Conservation (phyloP, 495 filamentous ascomycete species). For the Neurospora sp. region DNA sequence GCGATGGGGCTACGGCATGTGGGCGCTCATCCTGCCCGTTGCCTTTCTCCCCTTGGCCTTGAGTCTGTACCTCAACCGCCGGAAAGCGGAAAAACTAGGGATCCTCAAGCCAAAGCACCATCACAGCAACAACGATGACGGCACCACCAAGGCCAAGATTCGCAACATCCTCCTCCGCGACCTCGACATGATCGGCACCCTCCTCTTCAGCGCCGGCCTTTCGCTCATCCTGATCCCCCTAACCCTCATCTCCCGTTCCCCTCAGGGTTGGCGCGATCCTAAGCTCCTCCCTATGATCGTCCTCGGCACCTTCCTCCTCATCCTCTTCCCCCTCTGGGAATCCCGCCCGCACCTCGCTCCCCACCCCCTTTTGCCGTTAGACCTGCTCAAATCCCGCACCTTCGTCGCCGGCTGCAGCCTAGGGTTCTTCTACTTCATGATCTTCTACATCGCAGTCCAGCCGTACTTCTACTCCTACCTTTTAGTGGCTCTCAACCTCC, state of each 20-base stretch:
- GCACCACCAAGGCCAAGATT: slow-evolving; percentile 8
- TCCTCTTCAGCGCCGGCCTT: slow-evolving; percentile 47
- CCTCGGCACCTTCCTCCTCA: slow-evolving; percentile 43
- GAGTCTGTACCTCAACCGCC: slow-evolving; percentile 44
- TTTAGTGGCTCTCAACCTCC: slow-evolving; percentile 52
- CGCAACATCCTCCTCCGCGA: slow-evolving; percentile 39
- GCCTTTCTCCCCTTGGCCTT: slow-evolving; percentile 41
- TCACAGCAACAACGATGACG: background rate
- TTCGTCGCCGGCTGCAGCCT: slow-evolving; percentile 52
- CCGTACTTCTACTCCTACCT: slow-evolving; percentile 54
- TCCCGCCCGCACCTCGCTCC: slow-evolving; percentile 38
- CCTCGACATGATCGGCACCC: slow-evolving; percentile 48
- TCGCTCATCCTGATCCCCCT: slow-evolving; percentile 56
- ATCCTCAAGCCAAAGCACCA: slow-evolving; percentile 17
- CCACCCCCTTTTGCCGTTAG: slow-evolving; percentile 48
- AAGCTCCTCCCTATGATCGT: slow-evolving; percentile 48
- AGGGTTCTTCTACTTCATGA: slow-evolving; percentile 46
- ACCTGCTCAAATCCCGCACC: slow-evolving; percentile 49
- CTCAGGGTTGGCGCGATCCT: slow-evolving; percentile 40
- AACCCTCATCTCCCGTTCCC: slow-evolving; percentile 39
- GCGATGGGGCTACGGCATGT: slow-evolving; percentile 54
- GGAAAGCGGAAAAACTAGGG: slow-evolving; percentile 38
- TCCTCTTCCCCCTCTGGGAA: slow-evolving; percentile 52
- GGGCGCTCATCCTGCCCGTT: slow-evolving; percentile 45
- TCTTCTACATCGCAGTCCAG: slow-evolving; percentile 52